Percentiles rank a stretch among this genome's conserved stretches.
These are phyloP conservation scores for Phlegmacium glaucopus DNA, from an alignment of 768 basidiomycete genomes.

Conservation along the genomic window DNA sequence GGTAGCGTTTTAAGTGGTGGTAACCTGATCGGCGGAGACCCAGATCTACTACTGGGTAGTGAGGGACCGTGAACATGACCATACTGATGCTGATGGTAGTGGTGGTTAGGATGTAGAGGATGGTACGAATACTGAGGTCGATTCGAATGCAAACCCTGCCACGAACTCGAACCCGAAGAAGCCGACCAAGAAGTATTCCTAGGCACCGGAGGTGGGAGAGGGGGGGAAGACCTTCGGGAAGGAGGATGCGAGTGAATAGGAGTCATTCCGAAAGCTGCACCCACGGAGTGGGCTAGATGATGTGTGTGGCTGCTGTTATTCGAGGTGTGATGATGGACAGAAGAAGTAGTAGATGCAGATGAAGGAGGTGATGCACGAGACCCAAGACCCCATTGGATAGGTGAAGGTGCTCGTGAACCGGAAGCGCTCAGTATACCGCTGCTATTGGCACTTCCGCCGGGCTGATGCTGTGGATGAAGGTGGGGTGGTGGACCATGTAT, in stretches of 20 bases:
- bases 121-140: slow-evolving; percentile 21
- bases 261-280: slow-evolving; percentile 90
- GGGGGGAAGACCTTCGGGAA: slow-evolving; percentile 35
- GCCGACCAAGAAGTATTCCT: slow-evolving; percentile 22
- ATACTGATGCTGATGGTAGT: not conserved
- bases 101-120: slow-evolving; percentile 9
- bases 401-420: slow-evolving; percentile 61
- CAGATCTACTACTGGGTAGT: slow-evolving; percentile 59
- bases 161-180: slow-evolving; percentile 1
- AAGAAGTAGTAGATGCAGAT: slow-evolving; percentile 12
- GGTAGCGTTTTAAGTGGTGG: slow-evolving; percentile 56
- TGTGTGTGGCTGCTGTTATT: slow-evolving; percentile 38
- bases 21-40: slow-evolving; percentile 68
- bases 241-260: slow-evolving; percentile 51
- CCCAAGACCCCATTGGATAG: slow-evolving; percentile 38
- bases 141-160: slow-evolving; percentile 4
- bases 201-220: slow-evolving; percentile 18
- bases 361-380: slow-evolving; percentile 18
- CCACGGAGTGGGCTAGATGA: slow-evolving; percentile 80
- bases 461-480: slow-evolving; percentile 10
- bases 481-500: slow-evolving; percentile 28
- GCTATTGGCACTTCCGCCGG: slow-evolving; percentile 11
- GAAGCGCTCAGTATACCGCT: slow-evolving; percentile 42
- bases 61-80: slow-evolving; percentile 23
- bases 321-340: slow-evolving; percentile 20